Percentiles rank a stretch among this genome's conserved stretches.
phyloP scores from a whole-genome alignment of 352 stramenopile genomes.

The Phytophthora lateralis region DNA sequence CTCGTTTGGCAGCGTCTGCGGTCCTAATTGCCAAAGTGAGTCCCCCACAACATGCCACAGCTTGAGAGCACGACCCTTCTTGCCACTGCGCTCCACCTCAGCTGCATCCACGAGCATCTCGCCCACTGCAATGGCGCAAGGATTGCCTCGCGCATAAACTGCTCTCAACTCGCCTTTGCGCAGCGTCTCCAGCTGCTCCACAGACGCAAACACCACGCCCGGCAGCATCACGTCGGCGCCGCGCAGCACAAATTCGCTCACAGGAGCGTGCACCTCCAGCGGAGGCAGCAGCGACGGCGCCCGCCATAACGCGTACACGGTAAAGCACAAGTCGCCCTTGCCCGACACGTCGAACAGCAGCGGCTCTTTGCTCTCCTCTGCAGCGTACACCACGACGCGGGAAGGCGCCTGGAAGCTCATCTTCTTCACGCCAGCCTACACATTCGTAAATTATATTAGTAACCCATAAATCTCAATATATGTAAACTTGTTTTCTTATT shows the following conservation, averaged over 20 bases:
- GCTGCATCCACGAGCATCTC: slow-evolving; percentile 74
- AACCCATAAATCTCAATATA: background rate
- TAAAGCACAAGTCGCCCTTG: slow-evolving; percentile 68
- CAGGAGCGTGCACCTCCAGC: slow-evolving; percentile 73
- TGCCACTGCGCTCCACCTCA: slow-evolving; percentile 57
- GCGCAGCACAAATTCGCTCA: slow-evolving; percentile 82
- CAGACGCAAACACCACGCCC: slow-evolving; percentile 68
- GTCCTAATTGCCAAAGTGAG: slow-evolving; percentile 77
- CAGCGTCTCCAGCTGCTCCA: slow-evolving; percentile 57
- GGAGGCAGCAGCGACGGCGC: slow-evolving; percentile 51
- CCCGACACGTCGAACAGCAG: slow-evolving; percentile 76
- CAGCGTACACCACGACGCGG: slow-evolving; percentile 70
- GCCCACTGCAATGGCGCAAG: slow-evolving; percentile 75
- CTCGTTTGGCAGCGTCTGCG: slow-evolving; percentile 67
- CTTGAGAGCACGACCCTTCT: slow-evolving; percentile 72
- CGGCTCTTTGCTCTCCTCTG: slow-evolving; percentile 63
- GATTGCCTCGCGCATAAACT: slow-evolving; percentile 78
- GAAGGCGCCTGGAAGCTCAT: slow-evolving; percentile 81
- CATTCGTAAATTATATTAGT: background rate
- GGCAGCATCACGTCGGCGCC: slow-evolving; percentile 87
- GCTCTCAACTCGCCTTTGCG: slow-evolving; percentile 70
- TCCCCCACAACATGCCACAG: slow-evolving; percentile 77
- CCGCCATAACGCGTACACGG: slow-evolving; percentile 77
- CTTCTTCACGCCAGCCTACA: slow-evolving; percentile 60
- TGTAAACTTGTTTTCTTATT: background rate